Base-by-base conservation (phyloP, 2,329 filamentous ascomycete species). In the Ceratocystis papillata region DNA sequence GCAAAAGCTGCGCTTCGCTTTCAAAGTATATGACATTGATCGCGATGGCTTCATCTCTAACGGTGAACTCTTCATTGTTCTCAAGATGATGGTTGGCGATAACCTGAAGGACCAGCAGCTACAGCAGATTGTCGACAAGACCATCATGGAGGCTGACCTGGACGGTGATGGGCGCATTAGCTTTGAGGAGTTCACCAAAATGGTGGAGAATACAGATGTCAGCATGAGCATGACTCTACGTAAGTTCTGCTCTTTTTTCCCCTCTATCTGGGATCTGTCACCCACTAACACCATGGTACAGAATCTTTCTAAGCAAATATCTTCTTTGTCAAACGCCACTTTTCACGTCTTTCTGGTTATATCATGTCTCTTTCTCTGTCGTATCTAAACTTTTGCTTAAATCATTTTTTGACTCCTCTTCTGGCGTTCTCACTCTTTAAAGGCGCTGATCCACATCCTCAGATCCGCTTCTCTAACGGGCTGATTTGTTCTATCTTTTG, bases 31-130 rank as follows among this genome's bases (percentile, higher is more conserved):
- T 81, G 94, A 99, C 76, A 97, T 99, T 73, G 94, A 99, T 77
- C 90, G 94, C 68, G 94, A 99, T 76, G 94, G 94, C 28, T 99
- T 89, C 79, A 99, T 99, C 74, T 96, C 90, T 80, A 99, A 99
- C 77, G 94, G 94, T 73, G 94, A 99, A 80, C 84, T 99, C 63
- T 99, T 97, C 77, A 97, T 99, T 73, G 94, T 99, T 73, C 83
- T 99, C 73, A 99, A 99, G 88, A 99, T 99, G 94, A 99, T 99
- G 94, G 94, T 99, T 63, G 94, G 94, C 68, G 96, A 89, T 80
- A 99, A 99, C 77, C 80, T 99, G 73, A 99, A 99, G 82, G 94
- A 99, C 76, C 90, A 96, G 78, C 94, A 99, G 79, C 79, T 99
- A 75, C 94, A 99, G 80, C 94, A 93, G 84, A 99, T 99, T 75